Conservation (phyloP, 306 rosid species). For the Prunus mongolica region DNA sequence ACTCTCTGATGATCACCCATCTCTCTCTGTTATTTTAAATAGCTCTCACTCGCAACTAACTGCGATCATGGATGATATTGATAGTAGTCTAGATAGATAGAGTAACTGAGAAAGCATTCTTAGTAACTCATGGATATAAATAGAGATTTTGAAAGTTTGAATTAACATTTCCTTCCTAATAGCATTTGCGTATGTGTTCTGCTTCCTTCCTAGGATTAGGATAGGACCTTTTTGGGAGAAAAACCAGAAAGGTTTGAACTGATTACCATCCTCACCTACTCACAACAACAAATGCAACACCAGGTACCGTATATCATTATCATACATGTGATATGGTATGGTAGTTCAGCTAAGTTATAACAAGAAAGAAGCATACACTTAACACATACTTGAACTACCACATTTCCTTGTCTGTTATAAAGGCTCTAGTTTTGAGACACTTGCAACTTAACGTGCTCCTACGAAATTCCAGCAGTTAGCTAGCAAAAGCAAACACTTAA, state of each 20-base stretch:
- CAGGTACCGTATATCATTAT: background rate
- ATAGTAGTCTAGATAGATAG: background rate
- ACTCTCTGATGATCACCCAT: constrained; percentile 73
- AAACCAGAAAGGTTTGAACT: background rate
- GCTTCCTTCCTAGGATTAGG: background rate
- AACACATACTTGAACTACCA: too few relatives aligned
- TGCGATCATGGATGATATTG: background rate
- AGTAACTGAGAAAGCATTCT: too few relatives aligned
- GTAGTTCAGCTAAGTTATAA: background rate
- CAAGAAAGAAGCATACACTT: background rate
- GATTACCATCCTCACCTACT: background rate
- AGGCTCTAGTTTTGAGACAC: too few relatives aligned
- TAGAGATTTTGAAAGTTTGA: background rate
- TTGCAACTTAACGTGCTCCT: too few relatives aligned
- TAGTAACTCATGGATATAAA: background rate
- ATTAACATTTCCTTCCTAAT: background rate
- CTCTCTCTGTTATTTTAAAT: background rate
- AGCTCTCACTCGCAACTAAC: background rate
- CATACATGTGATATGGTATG: background rate
- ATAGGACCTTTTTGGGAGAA: background rate
- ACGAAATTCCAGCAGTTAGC: too few relatives aligned
- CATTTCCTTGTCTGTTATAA: too few relatives aligned
- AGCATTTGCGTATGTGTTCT: background rate
- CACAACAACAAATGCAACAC: background rate
- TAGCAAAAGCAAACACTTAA: too few relatives aligned